Conservation (phyloP, 768 basidiomycete genomes). For the Mycena leptocephala region DNA sequence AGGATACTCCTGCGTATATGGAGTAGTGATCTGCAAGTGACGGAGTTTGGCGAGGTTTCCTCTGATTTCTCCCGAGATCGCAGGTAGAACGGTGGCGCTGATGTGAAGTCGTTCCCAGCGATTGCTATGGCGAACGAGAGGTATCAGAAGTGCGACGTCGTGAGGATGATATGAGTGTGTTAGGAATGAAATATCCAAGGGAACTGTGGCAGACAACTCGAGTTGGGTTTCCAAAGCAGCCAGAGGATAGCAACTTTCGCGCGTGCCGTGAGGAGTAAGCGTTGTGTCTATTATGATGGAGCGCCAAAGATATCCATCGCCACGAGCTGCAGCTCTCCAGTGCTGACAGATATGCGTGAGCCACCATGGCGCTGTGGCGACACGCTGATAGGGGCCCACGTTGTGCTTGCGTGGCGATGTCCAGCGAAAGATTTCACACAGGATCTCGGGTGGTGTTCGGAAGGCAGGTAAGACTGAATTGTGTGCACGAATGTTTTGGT, state of each 20-base stretch:
- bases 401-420: background rate
- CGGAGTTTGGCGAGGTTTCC: background rate
- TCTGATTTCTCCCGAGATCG: background rate
- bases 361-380: constrained; percentile 1
- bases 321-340: background rate
- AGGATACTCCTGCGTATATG: background rate
- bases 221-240: background rate
- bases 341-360: constrained; percentile 1
- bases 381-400: background rate
- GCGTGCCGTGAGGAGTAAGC: background rate
- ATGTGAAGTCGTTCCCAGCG: constrained; percentile 1
- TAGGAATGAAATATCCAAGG: background rate
- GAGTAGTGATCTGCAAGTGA: background rate
- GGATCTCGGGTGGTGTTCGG: constrained; percentile 3
- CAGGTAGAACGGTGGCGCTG: background rate
- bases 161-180: background rate
- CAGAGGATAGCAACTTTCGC: background rate
- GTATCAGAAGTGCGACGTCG: background rate
- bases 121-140: background rate
- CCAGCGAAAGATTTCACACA: constrained; percentile 5
- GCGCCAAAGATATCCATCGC: background rate
- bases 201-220: background rate
- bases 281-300: background rate
- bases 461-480: background rate
- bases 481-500: background rate